These are phyloP conservation scores for Scalesia atractyloides DNA, from an alignment of 129 eudicot genomes.

Conservation along the genomic window DNA sequence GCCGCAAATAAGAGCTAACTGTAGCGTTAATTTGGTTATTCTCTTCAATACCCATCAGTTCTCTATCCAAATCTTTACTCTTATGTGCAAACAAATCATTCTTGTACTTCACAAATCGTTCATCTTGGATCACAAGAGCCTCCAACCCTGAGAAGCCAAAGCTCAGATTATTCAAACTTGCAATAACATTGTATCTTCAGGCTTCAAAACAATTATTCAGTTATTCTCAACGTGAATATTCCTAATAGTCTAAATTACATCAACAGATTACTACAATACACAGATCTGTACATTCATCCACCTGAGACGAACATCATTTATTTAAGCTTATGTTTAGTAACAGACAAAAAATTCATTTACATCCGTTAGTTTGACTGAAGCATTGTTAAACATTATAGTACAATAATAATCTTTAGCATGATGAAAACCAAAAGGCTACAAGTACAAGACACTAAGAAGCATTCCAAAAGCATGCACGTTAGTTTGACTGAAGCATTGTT, in stretches of 20 bases:
- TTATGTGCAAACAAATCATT: slow-evolving; percentile 75
- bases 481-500: not conserved
- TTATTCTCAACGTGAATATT: not conserved
- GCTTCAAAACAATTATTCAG: not conserved
- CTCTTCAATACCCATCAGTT: slow-evolving; percentile 60
- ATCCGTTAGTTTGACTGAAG: not conserved
- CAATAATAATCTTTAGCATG: slow-evolving; percentile 7
- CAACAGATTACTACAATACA: slow-evolving; percentile 8
- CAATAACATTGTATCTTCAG: not conserved
- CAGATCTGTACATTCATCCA: not conserved
- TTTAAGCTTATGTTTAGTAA: not conserved
- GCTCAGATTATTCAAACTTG: slow-evolving; percentile 8
- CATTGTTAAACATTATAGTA: not conserved
- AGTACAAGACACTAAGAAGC: no score
- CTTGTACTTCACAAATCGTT: slow-evolving; percentile 59
- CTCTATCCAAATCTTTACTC: slow-evolving; percentile 84
- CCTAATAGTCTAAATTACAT: slow-evolving; percentile 9
- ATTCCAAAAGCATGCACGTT: no score
- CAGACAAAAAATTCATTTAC: not conserved
- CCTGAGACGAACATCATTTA: not conserved
- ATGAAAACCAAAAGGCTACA: slow-evolving; percentile 1
- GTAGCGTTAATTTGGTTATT: slow-evolving; percentile 63
- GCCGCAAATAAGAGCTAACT: slow-evolving; percentile 61
- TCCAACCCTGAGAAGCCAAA: slow-evolving; percentile 69
- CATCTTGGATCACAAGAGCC: slow-evolving; percentile 54